phyloP scores from a whole-genome alignment of 768 basidiomycete genomes.

The Mycena venus region DNA sequence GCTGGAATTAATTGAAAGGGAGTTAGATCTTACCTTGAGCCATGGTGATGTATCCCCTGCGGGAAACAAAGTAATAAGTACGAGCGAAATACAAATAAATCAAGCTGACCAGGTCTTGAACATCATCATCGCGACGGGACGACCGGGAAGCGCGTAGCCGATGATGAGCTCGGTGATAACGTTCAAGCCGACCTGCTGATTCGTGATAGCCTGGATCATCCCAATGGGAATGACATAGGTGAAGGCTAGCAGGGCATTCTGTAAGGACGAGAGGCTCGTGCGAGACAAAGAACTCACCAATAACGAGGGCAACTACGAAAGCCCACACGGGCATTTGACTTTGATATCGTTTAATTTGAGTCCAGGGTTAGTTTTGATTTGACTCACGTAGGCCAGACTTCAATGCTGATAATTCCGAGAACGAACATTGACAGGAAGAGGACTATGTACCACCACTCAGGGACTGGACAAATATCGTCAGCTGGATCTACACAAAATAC shows the following conservation, averaged over 20 bases:
- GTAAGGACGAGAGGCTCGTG: conserved; percentile 34
- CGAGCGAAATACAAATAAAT: background rate
- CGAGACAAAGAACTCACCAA: conserved; percentile 51
- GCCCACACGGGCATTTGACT: conserved; percentile 65
- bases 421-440: conserved; percentile 68
- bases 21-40: conserved; percentile 55
- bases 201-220: conserved; percentile 75
- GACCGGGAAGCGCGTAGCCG: conserved; percentile 84
- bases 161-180: conserved; percentile 88
- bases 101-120: conserved; percentile 75
- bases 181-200: conserved; percentile 64
- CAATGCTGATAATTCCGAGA: conserved; percentile 64
- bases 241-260: conserved; percentile 59
- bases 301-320: conserved; percentile 78
- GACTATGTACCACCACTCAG: conserved; percentile 86
- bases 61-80: too few relatives aligned
- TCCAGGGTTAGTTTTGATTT: background rate
- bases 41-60: conserved; percentile 76
- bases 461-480: conserved; percentile 57
- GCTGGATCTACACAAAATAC: background rate
- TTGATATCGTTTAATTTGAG: conserved; percentile 38
- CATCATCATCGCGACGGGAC: conserved; percentile 86
- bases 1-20: background rate
- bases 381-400: conserved; percentile 51
- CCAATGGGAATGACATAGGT: conserved; percentile 83